These are phyloP conservation scores for Cutaneotrichosporon cyanovorans DNA, from an alignment of 1,284 basidiomycete species.

Conservation along the genomic window DNA sequence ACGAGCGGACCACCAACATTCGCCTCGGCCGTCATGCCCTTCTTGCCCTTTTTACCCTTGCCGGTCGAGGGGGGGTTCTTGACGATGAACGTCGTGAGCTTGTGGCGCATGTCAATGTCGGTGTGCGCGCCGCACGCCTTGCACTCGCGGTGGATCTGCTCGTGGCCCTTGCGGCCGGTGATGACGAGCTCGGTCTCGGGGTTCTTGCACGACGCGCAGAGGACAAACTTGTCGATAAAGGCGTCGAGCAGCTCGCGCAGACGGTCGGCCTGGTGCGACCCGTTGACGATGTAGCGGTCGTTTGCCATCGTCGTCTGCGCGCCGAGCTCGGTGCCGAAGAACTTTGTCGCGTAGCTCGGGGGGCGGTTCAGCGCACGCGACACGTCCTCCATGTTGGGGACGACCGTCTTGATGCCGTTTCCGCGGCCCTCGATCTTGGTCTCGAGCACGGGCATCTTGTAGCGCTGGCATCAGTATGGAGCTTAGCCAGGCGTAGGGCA, in stretches of 20 bases:
- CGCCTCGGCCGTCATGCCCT: constrained; percentile 43
- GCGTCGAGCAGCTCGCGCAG: constrained; percentile 91
- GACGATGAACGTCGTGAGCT: constrained; percentile 90
- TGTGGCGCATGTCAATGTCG: constrained; percentile 92
- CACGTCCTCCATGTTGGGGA: constrained; percentile 98
- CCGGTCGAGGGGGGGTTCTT: constrained; percentile 82
- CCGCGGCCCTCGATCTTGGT: constrained; percentile 99
- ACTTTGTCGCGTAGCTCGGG: constrained; percentile 93
- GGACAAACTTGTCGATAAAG: constrained; percentile 98
- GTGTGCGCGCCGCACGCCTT: constrained; percentile 95
- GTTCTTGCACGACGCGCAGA: constrained; percentile 97
- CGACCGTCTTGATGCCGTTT: constrained; percentile 98
- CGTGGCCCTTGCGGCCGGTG: constrained; percentile 58
- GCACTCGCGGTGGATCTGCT: constrained; percentile 90
- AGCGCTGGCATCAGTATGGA: constrained; percentile 28
- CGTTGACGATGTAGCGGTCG: constrained; percentile 98
- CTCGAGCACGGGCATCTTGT: constrained; percentile 81
- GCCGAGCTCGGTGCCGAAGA: constrained; percentile 97
- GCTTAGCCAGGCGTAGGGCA: neutral
- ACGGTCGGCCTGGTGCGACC: constrained; percentile 84
- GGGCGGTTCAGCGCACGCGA: constrained; percentile 91
- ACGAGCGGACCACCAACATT: constrained; percentile 41
- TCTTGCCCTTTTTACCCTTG: constrained; percentile 63
- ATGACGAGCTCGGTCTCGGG: constrained; percentile 96
- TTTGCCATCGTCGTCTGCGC: constrained; percentile 94